Percentiles rank a stretch among this genome's conserved stretches.
Conservation (phyloP, 2,329 filamentous ascomycete species). For the Fusarium miscanthi region DNA sequence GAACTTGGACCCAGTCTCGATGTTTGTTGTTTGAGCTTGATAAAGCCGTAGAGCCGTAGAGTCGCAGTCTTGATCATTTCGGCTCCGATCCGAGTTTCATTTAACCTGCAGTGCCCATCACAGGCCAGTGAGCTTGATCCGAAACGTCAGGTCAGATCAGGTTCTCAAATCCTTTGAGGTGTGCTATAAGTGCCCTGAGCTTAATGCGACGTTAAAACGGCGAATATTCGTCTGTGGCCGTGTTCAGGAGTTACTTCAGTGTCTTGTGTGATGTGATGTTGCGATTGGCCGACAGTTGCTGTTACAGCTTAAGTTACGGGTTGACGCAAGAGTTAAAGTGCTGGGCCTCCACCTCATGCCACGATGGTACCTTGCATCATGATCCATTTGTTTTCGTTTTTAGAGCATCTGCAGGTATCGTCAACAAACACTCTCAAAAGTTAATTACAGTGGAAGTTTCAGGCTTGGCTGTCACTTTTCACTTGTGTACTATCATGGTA, state of each 20-base stretch:
- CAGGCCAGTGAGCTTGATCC: slow-evolving; percentile 8
- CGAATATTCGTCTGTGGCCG: neutral
- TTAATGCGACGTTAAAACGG: slow-evolving; percentile 9
- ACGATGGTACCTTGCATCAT: slow-evolving; percentile 4
- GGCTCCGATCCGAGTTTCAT: slow-evolving; percentile 24
- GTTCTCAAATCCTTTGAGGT: neutral
- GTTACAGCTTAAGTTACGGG: slow-evolving; percentile 1
- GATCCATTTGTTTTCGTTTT: slow-evolving; percentile 8
- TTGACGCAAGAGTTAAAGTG: neutral
- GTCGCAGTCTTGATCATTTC: slow-evolving; percentile 14
- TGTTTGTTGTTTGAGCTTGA: slow-evolving; percentile 15
- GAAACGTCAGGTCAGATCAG: slow-evolving; percentile 5
- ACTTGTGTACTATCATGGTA: neutral
- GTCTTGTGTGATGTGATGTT: slow-evolving; percentile 6
- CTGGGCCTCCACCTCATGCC: neutral
- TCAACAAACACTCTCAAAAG: slow-evolving; percentile 6
- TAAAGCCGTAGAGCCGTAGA: neutral
- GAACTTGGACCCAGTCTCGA: neutral
- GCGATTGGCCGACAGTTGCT: slow-evolving; percentile 19
- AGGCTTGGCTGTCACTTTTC: neutral
- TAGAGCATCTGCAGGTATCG: neutral
- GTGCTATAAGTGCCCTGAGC: slow-evolving; percentile 16
- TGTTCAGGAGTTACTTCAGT: neutral
- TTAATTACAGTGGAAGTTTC: neutral
- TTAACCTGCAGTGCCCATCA: slow-evolving; percentile 8